Conservation (phyloP, 345 rosid species). For the Salix udensis region DNA sequence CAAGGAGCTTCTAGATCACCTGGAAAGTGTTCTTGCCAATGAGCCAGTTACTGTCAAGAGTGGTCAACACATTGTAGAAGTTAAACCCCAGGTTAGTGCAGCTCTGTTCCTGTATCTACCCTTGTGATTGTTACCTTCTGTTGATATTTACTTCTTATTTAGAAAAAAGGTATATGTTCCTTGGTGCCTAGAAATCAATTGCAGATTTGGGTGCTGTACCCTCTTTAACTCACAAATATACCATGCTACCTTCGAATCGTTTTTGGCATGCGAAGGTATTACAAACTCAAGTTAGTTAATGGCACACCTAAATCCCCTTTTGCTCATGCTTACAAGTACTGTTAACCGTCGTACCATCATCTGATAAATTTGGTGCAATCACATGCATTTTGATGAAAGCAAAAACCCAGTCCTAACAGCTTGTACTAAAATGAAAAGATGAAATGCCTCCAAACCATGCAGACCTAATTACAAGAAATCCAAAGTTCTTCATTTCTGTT, state of each 20-base stretch:
- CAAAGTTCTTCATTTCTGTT: neutral
- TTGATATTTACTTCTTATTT: neutral
- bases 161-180: neutral
- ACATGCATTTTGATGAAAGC: neutral
- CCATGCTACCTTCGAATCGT: neutral
- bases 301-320: too few species aligned
- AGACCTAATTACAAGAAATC: neutral
- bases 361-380: too few species aligned
- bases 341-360: too few species aligned
- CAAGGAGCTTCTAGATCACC: constrained; percentile 90
- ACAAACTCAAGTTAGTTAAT: too few species aligned
- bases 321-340: too few species aligned
- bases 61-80: constrained; percentile 84
- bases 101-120: neutral
- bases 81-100: constrained; percentile 85
- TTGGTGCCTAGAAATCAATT: neutral
- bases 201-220: neutral
- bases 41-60: constrained; percentile 91
- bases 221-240: neutral
- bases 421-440: neutral
- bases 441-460: neutral
- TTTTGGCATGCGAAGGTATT: too few species aligned
- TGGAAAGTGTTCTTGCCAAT: constrained; percentile 86
- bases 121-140: neutral
- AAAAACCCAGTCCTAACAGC: neutral